A percentile compares a stretch with the other conserved stretches of the same genome.
phyloP scores from a whole-genome alignment of 2,329 filamentous ascomycete genomes.

The Talaromyces sp. region DNA sequence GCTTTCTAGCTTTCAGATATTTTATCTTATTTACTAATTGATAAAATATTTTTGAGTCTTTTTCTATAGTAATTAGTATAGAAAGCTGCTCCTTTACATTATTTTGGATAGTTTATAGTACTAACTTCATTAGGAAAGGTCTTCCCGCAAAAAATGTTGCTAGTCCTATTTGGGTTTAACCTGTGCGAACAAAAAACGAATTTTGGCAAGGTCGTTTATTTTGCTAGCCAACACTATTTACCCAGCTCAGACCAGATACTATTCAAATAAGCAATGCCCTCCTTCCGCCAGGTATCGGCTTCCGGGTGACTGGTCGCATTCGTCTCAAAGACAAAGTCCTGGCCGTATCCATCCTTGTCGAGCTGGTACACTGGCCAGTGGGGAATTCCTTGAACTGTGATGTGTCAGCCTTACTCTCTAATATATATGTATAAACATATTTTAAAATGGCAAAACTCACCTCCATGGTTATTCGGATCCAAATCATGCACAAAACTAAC shows the following conservation, averaged over 20 bases:
- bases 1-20: too few species aligned
- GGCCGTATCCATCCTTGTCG: not conserved
- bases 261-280: not conserved
- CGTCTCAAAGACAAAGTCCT: not conserved
- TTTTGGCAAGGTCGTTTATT: too few species aligned
- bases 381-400: not conserved
- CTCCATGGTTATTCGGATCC: slow-evolving; percentile 9
- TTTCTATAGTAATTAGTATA: too few species aligned
- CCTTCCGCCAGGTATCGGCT: not conserved
- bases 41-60: too few species aligned
- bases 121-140: too few species aligned
- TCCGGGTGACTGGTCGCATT: not conserved
- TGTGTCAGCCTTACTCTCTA: not conserved
- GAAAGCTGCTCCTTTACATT: too few species aligned
- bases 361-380: not conserved
- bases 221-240: not conserved
- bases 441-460: not conserved
- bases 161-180: too few species aligned
- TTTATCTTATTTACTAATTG: too few species aligned
- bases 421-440: too few species aligned
- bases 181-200: too few species aligned
- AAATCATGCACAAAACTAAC: slow-evolving; percentile 10
- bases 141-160: too few species aligned
- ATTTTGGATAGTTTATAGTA: too few species aligned
- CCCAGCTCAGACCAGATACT: not conserved